Base-by-base conservation (phyloP, 2,329 filamentous ascomycete genomes). In the Niveomyces coronatus region DNA sequence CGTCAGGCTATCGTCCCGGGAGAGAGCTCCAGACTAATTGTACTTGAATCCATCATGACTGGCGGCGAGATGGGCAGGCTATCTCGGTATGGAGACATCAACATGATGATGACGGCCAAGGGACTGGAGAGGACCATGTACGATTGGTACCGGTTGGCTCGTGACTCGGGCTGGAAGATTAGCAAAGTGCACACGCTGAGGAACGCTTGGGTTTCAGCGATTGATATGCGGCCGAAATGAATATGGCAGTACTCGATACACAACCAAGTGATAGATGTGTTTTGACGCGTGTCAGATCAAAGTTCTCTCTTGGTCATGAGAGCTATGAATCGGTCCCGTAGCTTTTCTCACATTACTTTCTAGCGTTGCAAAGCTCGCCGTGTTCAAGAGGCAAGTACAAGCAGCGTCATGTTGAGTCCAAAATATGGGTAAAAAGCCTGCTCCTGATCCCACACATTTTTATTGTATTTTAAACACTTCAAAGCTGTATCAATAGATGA, bases 51-150 rank as follows among this genome's bases (percentile, higher is more conserved):
- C 0, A 43, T 65, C 2, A 44, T 65, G 16, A 29, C 35, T 2
- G 53, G 59, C 34, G 52, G 56, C 0, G 47, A 49, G 5, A 52
- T 39, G 8, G 45, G 44, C 2, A 41, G 58, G 7, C 43, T 67
- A 11, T 50, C 51, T 5, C 37, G 54, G 20, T 65, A 62, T 38
- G 63, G 49, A 2, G 62, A 67, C 43, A 46, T 67, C 14, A 60
- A 55, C 33, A 65, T 65, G 61, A 60, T 64, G 60, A 49, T 58
- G 39, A 48, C 50, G 3, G 44, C 43, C 10, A 47, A 51, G 15
- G 60, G 60, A 11, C 38, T 49, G 36, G 61, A 63, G 44, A 44
- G 61, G 9, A 49, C 45, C 1, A 47, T 49, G 35, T 29, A 26
- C 2, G 38, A 61, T 28, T 62, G 57, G 58, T 33, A 27, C 15